A percentile compares a stretch with the other conserved stretches of the same genome.
Evolutionary conservation across 2,329 filamentous ascomycete species (phyloP).

Genomic region (Capronia coronata): DNA sequence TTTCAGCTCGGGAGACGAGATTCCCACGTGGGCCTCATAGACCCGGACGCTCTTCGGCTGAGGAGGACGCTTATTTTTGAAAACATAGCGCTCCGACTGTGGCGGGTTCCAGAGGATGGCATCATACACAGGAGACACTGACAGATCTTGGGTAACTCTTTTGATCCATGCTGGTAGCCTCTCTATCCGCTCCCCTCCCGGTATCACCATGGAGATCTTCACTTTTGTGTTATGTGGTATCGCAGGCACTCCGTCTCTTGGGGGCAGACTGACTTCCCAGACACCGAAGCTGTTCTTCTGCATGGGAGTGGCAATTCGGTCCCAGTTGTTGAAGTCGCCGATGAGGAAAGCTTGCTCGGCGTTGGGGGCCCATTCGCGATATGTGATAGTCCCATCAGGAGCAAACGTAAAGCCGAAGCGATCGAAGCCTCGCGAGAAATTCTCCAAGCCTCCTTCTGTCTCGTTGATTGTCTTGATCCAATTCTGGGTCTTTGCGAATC

Average conservation of each 20-base stretch:
- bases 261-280: slow-evolving; percentile 73
- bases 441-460: slow-evolving; percentile 79
- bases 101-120: slow-evolving; percentile 97
- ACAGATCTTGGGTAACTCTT: slow-evolving; percentile 88
- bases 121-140: slow-evolving; percentile 86
- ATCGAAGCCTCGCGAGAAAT: slow-evolving; percentile 84
- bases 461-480: slow-evolving; percentile 83
- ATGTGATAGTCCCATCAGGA: slow-evolving; percentile 75
- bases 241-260: slow-evolving; percentile 64
- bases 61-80: slow-evolving; percentile 74
- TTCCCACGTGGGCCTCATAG: slow-evolving; percentile 98
- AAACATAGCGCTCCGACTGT: slow-evolving; percentile 64
- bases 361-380: slow-evolving; percentile 95
- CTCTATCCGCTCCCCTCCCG: slow-evolving; percentile 73
- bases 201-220: slow-evolving; percentile 84
- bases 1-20: slow-evolving; percentile 80
- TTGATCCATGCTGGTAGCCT: slow-evolving; percentile 94
- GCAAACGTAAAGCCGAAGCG: slow-evolving; percentile 78
- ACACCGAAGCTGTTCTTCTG: slow-evolving; percentile 76
- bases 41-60: slow-evolving; percentile 83
- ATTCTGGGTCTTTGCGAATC: slow-evolving; percentile 71
- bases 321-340: slow-evolving; percentile 95
- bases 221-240: slow-evolving; percentile 93
- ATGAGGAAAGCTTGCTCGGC: slow-evolving; percentile 76
- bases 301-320: slow-evolving; percentile 77